Percentiles rank a stretch among this genome's conserved stretches.
These are phyloP conservation scores for Aspergillus bridgeri DNA, from an alignment of 495 filamentous ascomycete genomes.

Conservation along the genomic window DNA sequence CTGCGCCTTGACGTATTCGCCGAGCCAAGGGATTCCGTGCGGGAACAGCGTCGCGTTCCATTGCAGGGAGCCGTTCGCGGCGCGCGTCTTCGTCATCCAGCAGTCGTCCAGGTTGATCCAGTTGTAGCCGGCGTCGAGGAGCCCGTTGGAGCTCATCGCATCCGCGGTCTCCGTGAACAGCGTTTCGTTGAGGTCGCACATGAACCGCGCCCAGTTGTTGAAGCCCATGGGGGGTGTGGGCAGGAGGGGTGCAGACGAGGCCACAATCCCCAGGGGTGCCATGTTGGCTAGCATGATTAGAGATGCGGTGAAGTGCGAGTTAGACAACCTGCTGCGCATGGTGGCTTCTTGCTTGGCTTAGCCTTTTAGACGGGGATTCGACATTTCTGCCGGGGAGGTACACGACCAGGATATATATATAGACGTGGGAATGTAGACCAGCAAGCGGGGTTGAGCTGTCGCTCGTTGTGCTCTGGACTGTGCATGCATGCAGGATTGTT, in stretches of 20 bases:
- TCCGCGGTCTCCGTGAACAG: conserved; percentile 39
- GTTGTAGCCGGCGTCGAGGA: conserved; percentile 37
- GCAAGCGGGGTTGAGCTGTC: background rate
- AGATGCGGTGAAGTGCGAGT: too few species aligned
- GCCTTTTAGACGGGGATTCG: background rate
- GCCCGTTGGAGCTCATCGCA: conserved; percentile 34
- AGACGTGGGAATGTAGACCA: background rate
- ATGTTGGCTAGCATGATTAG: background rate
- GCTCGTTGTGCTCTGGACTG: background rate
- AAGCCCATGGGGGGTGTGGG: conserved; percentile 43
- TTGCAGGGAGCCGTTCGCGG: conserved; percentile 28
- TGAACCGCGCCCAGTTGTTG: conserved; percentile 44
- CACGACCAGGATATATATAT: background rate
- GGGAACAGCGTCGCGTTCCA: conserved; percentile 39
- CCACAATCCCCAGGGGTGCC: conserved; percentile 9
- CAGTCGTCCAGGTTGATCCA: conserved; percentile 44
- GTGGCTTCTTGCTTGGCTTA: background rate
- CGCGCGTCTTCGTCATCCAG: conserved; percentile 34
- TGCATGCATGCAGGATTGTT: background rate
- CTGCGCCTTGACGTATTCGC: conserved; percentile 24
- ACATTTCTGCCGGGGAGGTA: background rate
- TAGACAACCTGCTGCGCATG: background rate
- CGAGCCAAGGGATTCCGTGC: conserved; percentile 39
- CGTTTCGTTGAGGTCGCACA: conserved; percentile 41
- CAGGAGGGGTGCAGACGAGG: conserved; percentile 22